phyloP scores from a whole-genome alignment of 148 eudicot genomes.

The Nepenthes mirabilis region DNA sequence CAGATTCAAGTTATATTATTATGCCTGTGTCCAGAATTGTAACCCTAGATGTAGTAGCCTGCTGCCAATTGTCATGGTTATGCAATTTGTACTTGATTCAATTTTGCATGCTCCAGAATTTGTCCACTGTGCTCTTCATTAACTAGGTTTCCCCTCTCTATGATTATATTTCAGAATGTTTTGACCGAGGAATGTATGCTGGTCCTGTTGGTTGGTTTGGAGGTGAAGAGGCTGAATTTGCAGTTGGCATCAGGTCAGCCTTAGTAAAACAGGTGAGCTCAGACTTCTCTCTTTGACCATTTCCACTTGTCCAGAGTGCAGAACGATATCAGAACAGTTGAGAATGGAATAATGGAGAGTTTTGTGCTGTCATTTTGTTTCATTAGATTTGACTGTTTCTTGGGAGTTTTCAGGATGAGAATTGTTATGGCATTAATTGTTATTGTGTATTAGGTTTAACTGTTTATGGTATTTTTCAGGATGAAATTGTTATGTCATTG shows the following conservation, averaged over 20 bases:
- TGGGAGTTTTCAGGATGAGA: too few species aligned
- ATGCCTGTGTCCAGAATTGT: too few species aligned
- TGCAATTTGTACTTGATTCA: neutral
- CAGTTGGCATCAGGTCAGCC: conserved; percentile 95
- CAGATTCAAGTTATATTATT: too few species aligned
- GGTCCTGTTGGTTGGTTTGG: conserved; percentile 99
- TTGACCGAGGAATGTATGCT: conserved; percentile 97
- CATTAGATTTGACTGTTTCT: too few species aligned
- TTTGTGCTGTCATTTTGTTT: too few species aligned
- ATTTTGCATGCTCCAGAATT: neutral
- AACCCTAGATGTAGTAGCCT: neutral
- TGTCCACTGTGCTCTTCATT: neutral
- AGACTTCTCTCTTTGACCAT: neutral
- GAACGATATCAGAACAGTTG: neutral
- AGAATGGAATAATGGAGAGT: neutral
- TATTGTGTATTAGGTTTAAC: too few species aligned
- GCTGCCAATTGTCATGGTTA: neutral
- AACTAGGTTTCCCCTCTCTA: neutral
- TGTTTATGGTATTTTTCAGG: too few species aligned
- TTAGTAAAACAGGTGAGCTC: conserved; percentile 57
- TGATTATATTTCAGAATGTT: conserved; percentile 43
- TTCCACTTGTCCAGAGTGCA: neutral
- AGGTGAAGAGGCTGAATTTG: conserved; percentile 91
- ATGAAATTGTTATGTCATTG: neutral
- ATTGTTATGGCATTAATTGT: too few species aligned